phyloP scores from a whole-genome alignment of 768 basidiomycete species.

The Tubosaeta sp. region DNA sequence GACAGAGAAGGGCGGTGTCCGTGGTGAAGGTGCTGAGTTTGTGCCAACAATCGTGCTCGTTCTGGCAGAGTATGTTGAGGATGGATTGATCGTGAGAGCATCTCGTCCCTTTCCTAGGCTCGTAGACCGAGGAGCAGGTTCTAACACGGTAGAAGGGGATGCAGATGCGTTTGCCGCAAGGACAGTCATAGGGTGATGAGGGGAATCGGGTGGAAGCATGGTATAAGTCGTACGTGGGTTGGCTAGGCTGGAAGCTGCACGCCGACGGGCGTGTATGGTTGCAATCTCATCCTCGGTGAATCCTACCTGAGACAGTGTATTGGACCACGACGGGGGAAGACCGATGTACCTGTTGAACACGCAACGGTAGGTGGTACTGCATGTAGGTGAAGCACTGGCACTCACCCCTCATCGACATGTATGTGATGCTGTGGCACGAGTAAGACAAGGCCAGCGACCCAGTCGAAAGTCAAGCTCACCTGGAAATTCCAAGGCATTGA shows the following conservation, averaged over 20 bases:
- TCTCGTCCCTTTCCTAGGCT: slow-evolving; percentile 14
- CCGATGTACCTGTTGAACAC: slow-evolving; percentile 46
- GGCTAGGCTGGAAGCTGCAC: slow-evolving; percentile 15
- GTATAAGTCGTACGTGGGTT: slow-evolving; percentile 1
- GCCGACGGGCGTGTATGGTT: slow-evolving; percentile 45
- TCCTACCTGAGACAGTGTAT: slow-evolving; percentile 55
- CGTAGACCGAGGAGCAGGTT: slow-evolving; percentile 24
- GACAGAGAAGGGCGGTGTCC: slow-evolving; percentile 18
- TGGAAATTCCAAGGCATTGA: slow-evolving; percentile 74
- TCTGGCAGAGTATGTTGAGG: slow-evolving; percentile 12
- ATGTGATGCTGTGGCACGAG: slow-evolving; percentile 57
- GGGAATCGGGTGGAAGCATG: slow-evolving; percentile 10
- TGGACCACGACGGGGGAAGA: slow-evolving; percentile 71
- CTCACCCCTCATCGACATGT: slow-evolving; percentile 73
- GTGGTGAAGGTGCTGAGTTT: slow-evolving; percentile 13
- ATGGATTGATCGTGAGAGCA: slow-evolving; percentile 6
- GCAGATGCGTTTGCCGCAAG: slow-evolving; percentile 3
- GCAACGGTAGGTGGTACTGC: background rate
- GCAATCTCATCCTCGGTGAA: slow-evolving; percentile 69
- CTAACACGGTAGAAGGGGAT: slow-evolving; percentile 15
- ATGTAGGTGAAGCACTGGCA: slow-evolving; percentile 7
- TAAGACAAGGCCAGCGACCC: background rate
- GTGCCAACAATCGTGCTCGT: slow-evolving; percentile 1
- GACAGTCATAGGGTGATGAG: slow-evolving; percentile 5
- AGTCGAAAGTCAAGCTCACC: slow-evolving; percentile 32